Conservation (phyloP, 2,329 filamentous ascomycete genomes). For the Phialophora macrospora region DNA sequence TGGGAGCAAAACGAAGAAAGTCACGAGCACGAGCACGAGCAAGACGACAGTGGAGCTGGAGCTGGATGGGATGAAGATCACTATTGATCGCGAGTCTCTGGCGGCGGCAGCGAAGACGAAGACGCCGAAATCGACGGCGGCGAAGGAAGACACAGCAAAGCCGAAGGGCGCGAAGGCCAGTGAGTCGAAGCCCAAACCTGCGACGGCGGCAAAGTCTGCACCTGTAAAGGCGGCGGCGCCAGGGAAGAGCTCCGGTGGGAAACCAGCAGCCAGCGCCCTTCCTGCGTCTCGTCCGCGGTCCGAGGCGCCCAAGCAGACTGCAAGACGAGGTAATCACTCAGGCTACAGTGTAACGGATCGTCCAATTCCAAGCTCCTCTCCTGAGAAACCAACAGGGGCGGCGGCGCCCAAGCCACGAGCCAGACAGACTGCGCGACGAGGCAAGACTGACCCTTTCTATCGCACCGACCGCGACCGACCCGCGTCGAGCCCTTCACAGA, state of each 20-base stretch:
- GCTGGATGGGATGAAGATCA: constrained; percentile 14
- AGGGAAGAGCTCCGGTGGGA: constrained; percentile 2
- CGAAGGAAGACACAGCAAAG: constrained; percentile 7
- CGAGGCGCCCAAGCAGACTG: not conserved
- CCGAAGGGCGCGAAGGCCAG: not conserved
- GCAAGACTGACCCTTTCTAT: constrained; percentile 3
- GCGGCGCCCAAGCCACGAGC: not conserved
- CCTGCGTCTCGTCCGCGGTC: not conserved
- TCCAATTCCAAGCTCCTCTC: not conserved
- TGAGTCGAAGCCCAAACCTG: constrained; percentile 14
- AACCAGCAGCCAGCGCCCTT: constrained; percentile 1
- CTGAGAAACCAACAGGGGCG: constrained; percentile 1
- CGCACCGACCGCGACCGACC: constrained; percentile 6
- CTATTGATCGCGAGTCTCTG: constrained; percentile 12
- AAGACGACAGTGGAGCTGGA: constrained; percentile 18
- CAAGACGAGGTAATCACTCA: not conserved
- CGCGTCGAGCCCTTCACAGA: constrained; percentile 4
- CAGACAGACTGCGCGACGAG: constrained; percentile 24
- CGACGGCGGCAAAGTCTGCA: constrained; percentile 2
- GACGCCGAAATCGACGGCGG: not conserved
- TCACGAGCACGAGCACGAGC: not conserved
- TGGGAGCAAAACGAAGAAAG: not conserved
- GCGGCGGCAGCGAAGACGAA: constrained; percentile 17
- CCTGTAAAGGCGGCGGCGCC: not conserved
- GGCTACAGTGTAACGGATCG: not conserved